Percentiles rank a stretch among this genome's conserved stretches.
These are phyloP conservation scores for Venturia effusa DNA, from an alignment of 2,329 filamentous ascomycete species.

Conservation along the genomic window DNA sequence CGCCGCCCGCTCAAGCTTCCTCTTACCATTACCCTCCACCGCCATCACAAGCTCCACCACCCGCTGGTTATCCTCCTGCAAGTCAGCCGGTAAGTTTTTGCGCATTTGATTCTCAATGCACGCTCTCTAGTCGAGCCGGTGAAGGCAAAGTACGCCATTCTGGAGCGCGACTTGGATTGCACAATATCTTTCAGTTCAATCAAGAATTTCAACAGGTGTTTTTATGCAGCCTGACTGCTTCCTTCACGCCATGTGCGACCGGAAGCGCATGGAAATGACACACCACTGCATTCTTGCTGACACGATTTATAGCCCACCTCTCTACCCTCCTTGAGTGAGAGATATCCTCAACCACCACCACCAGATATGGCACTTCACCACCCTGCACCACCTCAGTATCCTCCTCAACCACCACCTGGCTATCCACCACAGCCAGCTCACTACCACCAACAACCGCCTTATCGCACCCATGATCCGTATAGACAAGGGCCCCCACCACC, in stretches of 20 bases:
- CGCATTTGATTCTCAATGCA: no score
- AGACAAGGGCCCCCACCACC: conserved; percentile 32
- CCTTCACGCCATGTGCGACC: not conserved
- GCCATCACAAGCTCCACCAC: conserved; percentile 12
- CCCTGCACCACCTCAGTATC: conserved; percentile 25
- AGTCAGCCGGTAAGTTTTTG: conserved; percentile 5
- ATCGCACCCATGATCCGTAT: conserved; percentile 34
- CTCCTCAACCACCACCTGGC: conserved; percentile 13
- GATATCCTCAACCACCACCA: conserved; percentile 3
- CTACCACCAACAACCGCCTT: conserved; percentile 19
- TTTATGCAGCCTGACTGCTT: not conserved
- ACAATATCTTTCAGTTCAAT: not conserved
- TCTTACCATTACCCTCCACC: conserved; percentile 16
- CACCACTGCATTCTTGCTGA: not conserved
- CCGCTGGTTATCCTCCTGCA: conserved; percentile 13
- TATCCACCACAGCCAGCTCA: conserved; percentile 15
- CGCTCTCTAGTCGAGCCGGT: not conserved
- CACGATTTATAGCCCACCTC: not conserved
- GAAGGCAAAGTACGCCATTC: not conserved
- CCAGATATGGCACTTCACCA: conserved; percentile 8
- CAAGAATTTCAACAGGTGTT: not conserved
- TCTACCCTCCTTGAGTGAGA: conserved; percentile 5
- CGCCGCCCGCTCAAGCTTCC: conserved; percentile 15
- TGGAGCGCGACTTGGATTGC: not conserved
- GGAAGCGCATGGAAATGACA: not conserved